Evolutionary conservation across 176 grass and related monocot species (phyloP), one percentile per base, ranked within the genome.

Genomic region (Carex myosuroides): DNA sequence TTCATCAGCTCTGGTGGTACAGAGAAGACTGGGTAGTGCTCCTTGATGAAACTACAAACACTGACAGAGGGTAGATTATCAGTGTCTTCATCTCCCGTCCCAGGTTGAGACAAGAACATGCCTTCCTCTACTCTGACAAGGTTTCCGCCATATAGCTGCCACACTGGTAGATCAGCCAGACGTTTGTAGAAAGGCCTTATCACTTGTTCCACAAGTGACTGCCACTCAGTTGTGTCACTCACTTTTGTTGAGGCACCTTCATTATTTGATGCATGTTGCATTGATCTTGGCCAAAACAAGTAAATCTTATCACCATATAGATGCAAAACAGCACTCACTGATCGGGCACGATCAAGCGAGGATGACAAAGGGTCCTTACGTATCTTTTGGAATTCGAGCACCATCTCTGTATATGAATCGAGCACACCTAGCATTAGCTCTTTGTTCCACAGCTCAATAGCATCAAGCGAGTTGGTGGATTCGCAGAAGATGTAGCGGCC

Each of bases 31-130:
- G 95, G 95, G 84, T 98, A 98, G 70, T 92, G 89, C 83, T 98
- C 95, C 86, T 98, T 98, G 81, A 98, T 94, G 85, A 98, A 98
- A 92, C 92, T 98, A 85, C 90, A 98, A 59, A 98, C 95, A 91
- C 84, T 93, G 80, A 84, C 69, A 62, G 92, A 94, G 68, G 95
- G 95, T 57, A 91, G 88, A 78, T 92, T 92, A 88, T 91, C 85
- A 60, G 88, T 81, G 85, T 93, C 91, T 85, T 88, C 90, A 82
- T 82, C 89, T 72, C 89, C 87, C 68, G 84, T 89, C 73, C 89
- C 90, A 85, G 90, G 87, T 84, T 94, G 89, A 80, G 95, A 89
- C 56, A 98, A 86, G 80, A 98, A 98, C 95, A 98, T 98, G 33
- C 95, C 95, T 85, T 94, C 95, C 41, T 94, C 95, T 70, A 92